Conservation (phyloP, 441 rosid genomes). For the Euphorbia neoarborescens region DNA sequence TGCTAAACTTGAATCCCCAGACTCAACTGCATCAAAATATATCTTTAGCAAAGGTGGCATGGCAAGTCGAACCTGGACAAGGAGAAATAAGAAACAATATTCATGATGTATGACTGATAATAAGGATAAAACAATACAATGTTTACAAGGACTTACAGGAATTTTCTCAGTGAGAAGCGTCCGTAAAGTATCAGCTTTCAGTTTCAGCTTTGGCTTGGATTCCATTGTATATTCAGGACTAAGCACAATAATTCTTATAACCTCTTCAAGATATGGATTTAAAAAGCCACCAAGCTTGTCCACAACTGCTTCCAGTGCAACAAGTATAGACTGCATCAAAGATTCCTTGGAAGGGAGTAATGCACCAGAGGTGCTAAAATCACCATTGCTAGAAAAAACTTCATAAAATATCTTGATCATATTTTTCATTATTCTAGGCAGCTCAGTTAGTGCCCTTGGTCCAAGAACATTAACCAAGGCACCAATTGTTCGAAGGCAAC, state of each 20-base stretch:
- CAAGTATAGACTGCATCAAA: conserved; percentile 55
- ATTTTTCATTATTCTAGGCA: conserved; percentile 70
- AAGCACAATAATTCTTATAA: conserved; percentile 57
- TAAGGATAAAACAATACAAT: neutral
- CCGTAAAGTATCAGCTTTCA: conserved; percentile 61
- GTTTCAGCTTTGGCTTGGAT: conserved; percentile 54
- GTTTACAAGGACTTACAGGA: conserved; percentile 52
- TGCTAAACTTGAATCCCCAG: conserved; percentile 70
- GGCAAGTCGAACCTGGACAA: conserved; percentile 74
- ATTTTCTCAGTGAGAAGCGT: conserved; percentile 62
- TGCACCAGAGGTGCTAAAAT: conserved; percentile 23
- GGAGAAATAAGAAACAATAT: conserved; percentile 18
- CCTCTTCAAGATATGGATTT: conserved; percentile 77
- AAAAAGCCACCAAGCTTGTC: conserved; percentile 92
- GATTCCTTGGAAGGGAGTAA: conserved; percentile 30
- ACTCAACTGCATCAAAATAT: conserved; percentile 51
- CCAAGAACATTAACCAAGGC: conserved; percentile 82
- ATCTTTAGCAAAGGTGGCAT: conserved; percentile 69
- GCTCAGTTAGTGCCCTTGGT: conserved; percentile 68
- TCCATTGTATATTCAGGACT: conserved; percentile 48
- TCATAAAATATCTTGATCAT: conserved; percentile 37
- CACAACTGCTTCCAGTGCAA: conserved; percentile 68
- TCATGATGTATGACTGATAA: conserved; percentile 1
- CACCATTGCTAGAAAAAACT: conserved; percentile 25
- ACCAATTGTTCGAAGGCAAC: conserved; percentile 72